Evolutionary conservation across 129 eudicot species (phyloP), one percentile per base, ranked within the genome.

Genomic region (Tagetes patula): DNA sequence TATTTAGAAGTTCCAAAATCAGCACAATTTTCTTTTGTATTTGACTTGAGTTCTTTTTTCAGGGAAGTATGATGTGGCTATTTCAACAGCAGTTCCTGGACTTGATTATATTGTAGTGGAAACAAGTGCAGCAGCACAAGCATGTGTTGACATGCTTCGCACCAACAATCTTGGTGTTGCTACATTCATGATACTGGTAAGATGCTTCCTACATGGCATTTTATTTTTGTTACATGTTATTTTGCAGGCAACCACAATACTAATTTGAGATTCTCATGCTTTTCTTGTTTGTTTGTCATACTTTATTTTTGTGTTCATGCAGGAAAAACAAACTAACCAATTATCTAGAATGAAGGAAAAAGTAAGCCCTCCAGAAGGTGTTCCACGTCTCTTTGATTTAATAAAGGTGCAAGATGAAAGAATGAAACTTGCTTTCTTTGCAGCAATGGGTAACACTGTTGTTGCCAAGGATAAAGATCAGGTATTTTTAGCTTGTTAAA

Each of bases 41-140:
- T 66, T 77, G 52, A 53, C 75, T 75, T 59, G 32, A 42, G 45
- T 76, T 80, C n/a, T 67, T 36, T 77, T 64, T 82, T 82, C 93
- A 94, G 99, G 79, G 49, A 86, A 90, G 71, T 94, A 90, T 82
- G 96, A 94, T 68, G 84, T 94, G 41, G 99, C 99, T 6, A 77
- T 94, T 76, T 94, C 99, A 82, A 94, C 99, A 37, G 99, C 99
- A 37, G 92, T 96, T 77, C 41, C 85, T 38, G 97, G 91, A 49
- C 97, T 94, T 75, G 99, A 94, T 75, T 94, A 86, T 74, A 91
- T 94, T 74, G 90, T 94, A 3, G 99, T 94, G n/a, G 99, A 94
- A 82, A 94, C 91, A 46, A 82, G 96, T 71, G 83, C 92, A 55
- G 89, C 99, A 13, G 99, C 99, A 75, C 94, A 94, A 77, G 84